Evolutionary conservation across 75 land plant species (phyloP).

Genomic region (Azolla pinnata): DNA sequence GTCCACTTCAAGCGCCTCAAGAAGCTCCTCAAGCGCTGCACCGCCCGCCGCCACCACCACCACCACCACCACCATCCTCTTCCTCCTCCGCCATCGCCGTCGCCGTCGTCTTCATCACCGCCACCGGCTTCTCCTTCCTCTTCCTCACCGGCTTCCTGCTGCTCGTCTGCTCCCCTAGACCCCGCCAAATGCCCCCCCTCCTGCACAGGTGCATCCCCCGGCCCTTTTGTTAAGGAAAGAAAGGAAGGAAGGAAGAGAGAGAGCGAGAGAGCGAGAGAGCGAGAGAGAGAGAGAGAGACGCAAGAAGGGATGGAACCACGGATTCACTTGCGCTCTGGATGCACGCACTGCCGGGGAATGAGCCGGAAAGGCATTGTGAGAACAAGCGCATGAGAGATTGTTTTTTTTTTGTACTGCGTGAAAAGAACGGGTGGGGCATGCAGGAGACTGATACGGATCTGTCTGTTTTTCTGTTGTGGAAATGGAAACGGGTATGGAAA

Average conservation of each 20-base stretch:
- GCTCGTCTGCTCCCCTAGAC: neutral
- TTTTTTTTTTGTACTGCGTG: no score
- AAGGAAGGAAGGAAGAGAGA: neutral
- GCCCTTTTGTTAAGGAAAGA: neutral
- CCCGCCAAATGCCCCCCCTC: conserved; percentile 1
- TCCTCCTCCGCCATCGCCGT: conserved; percentile 6
- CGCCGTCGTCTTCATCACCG: conserved; percentile 2
- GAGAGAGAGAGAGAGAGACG: no score
- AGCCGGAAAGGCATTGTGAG: no score
- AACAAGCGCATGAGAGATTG: no score
- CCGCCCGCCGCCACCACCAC: conserved; percentile 9
- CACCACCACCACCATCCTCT: conserved; percentile 8
- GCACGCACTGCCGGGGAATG: no score
- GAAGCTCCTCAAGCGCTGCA: conserved; percentile 63
- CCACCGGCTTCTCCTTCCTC: no score
- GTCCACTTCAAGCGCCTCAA: conserved; percentile 73
- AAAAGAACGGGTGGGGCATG: no score
- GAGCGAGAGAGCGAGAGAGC: no score
- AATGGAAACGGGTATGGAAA: no score
- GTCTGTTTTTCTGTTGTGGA: no score
- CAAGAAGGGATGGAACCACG: neutral
- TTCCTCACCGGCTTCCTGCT: neutral
- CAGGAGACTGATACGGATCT: no score
- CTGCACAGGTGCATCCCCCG: neutral
- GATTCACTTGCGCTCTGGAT: neutral